Percentiles rank a stretch among this genome's conserved stretches.
These are phyloP conservation scores for Spinacia oleracea DNA, from an alignment of 179 eudicot genomes.

Conservation along the genomic window DNA sequence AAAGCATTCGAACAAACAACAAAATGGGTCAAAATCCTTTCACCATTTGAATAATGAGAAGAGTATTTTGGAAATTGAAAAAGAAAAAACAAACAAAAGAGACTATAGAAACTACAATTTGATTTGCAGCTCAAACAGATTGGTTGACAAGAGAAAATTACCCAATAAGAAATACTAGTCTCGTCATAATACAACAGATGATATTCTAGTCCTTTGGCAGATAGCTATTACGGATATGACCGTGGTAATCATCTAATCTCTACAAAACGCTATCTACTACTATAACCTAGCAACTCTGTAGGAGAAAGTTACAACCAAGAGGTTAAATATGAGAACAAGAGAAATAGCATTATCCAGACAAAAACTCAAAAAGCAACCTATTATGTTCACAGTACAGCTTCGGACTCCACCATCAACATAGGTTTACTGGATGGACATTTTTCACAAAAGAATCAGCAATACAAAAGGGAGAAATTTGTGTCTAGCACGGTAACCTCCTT, in stretches of 20 bases:
- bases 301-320: constrained; percentile 10
- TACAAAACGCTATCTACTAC: background rate
- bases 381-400: background rate
- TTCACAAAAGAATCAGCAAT: constrained; percentile 7
- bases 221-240: background rate
- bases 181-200: constrained; percentile 17
- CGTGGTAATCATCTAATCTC: constrained; percentile 9
- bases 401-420: background rate
- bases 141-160: background rate
- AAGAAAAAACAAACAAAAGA: no score
- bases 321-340: background rate
- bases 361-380: background rate
- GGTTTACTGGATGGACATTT: background rate
- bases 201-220: background rate
- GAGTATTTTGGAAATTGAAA: no score
- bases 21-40: background rate
- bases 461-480: background rate
- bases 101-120: background rate
- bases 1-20: no score
- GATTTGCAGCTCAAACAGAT: no score
- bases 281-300: constrained; percentile 8
- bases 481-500: background rate
- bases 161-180: background rate
- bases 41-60: background rate
- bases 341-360: background rate